phyloP scores from a whole-genome alignment of 2,329 filamentous ascomycete species.

The Chalara sp. region DNA sequence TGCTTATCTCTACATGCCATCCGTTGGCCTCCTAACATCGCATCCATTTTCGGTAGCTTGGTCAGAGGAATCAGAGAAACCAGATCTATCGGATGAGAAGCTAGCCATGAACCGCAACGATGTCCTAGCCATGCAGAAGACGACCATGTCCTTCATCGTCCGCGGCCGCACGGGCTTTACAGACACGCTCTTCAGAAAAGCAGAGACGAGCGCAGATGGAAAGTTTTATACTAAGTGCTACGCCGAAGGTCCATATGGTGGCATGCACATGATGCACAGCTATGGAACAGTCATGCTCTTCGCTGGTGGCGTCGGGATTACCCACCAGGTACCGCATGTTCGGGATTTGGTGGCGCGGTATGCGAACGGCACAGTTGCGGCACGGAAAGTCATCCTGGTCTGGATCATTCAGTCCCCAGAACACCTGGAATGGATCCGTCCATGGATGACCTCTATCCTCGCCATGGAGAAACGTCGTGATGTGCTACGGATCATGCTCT shows the following conservation, averaged over 20 bases:
- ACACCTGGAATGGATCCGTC: constrained; percentile 76
- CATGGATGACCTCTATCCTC: constrained; percentile 77
- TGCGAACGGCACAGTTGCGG: constrained; percentile 61
- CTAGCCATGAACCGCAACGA: constrained; percentile 54
- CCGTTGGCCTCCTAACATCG: constrained; percentile 64
- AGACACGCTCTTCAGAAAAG: constrained; percentile 60
- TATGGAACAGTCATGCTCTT: constrained; percentile 77
- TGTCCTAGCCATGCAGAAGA: constrained; percentile 52
- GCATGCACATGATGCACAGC: constrained; percentile 62
- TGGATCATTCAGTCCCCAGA: constrained; percentile 77
- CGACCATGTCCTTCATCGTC: constrained; percentile 64
- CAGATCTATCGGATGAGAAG: constrained; percentile 39
- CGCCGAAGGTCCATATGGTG: constrained; percentile 73
- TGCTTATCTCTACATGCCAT: constrained; percentile 72
- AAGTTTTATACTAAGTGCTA: constrained; percentile 57
- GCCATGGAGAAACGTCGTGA: constrained; percentile 69
- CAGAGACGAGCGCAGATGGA: constrained; percentile 52
- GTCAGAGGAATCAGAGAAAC: constrained; percentile 57
- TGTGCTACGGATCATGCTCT: constrained; percentile 69
- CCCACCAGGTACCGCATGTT: constrained; percentile 70
- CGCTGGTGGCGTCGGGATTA: constrained; percentile 75
- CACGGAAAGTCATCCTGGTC: constrained; percentile 65
- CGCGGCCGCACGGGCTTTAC: constrained; percentile 71
- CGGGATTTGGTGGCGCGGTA: constrained; percentile 65
- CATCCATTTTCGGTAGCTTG: constrained; percentile 77